Percentiles rank a stretch among this genome's conserved stretches.
Evolutionary conservation across 1,284 basidiomycete species (phyloP).

Genomic region (Leccinum griseonigrum): DNA sequence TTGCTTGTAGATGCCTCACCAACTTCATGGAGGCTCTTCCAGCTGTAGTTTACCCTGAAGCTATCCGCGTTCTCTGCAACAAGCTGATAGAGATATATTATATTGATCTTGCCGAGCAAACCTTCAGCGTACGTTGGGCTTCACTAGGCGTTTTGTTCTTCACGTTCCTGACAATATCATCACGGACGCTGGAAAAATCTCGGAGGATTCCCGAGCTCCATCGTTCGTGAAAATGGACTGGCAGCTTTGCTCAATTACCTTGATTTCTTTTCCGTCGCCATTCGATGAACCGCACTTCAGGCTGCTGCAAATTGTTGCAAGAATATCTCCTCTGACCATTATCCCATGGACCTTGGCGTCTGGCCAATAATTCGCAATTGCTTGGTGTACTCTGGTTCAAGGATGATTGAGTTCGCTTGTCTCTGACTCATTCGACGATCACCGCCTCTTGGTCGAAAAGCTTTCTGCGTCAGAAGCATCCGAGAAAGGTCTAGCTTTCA

Average conservation of each 20-base stretch:
- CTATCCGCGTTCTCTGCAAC: conserved; percentile 92
- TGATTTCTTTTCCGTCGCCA: conserved; percentile 96
- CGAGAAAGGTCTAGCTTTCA: conserved; percentile 65
- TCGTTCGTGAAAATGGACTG: conserved; percentile 91
- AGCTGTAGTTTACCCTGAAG: conserved; percentile 92
- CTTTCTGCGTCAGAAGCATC: conserved; percentile 54
- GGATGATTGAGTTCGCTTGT: conserved; percentile 91
- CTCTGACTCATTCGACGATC: conserved; percentile 71
- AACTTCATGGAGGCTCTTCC: conserved; percentile 97
- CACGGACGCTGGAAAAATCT: conserved; percentile 93
- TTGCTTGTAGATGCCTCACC: conserved; percentile 92
- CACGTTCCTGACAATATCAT: conserved; percentile 22
- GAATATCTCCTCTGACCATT: conserved; percentile 84
- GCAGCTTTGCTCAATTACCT: conserved; percentile 90
- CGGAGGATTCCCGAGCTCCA: conserved; percentile 93
- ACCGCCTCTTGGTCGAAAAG: conserved; percentile 64
- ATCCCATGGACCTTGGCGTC: conserved; percentile 82
- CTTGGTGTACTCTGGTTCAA: conserved; percentile 86
- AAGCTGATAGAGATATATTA: conserved; percentile 95
- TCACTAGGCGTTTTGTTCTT: conserved; percentile 5
- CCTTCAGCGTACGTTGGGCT: conserved; percentile 75
- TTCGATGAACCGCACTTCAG: conserved; percentile 93
- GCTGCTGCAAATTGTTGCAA: conserved; percentile 95
- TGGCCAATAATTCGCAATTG: conserved; percentile 93
- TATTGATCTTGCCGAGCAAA: conserved; percentile 96